Percentiles rank a stretch among this genome's conserved stretches.
phyloP scores from a whole-genome alignment of 2,329 filamentous ascomycete species.

The Microdochium trichocladiopsis region DNA sequence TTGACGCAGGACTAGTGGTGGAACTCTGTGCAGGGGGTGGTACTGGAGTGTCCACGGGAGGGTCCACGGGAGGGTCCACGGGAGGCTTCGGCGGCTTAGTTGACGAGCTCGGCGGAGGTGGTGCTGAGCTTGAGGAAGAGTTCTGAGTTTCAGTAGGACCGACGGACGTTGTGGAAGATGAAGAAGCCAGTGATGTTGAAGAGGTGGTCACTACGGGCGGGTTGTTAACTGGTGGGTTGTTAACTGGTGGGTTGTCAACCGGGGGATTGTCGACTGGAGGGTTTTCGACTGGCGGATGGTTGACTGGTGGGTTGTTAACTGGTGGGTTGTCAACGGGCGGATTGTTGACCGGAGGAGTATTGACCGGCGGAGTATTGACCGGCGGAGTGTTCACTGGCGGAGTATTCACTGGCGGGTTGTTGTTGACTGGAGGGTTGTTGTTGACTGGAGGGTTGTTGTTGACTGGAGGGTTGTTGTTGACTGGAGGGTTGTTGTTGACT shows the following conservation, averaged over 20 bases:
- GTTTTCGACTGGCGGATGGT: background rate
- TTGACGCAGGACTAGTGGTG: background rate
- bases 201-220: background rate
- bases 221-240: background rate
- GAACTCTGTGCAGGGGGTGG: background rate
- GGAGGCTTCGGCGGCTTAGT: background rate
- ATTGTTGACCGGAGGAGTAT: background rate
- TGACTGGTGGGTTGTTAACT: background rate
- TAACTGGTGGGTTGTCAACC: background rate
- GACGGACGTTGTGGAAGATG: background rate
- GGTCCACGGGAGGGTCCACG: background rate
- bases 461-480: background rate
- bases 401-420: background rate
- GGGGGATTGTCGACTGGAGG: background rate
- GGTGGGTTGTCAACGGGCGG: background rate
- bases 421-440: background rate
- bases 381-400: background rate
- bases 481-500: background rate
- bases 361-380: background rate
- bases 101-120: background rate
- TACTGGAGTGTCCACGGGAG: too few relatives aligned
- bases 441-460: background rate
- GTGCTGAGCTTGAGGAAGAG: background rate
- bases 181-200: background rate
- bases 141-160: background rate